phyloP scores from a whole-genome alignment of 2,329 filamentous ascomycete genomes.

The Elsinoe arachidis region DNA sequence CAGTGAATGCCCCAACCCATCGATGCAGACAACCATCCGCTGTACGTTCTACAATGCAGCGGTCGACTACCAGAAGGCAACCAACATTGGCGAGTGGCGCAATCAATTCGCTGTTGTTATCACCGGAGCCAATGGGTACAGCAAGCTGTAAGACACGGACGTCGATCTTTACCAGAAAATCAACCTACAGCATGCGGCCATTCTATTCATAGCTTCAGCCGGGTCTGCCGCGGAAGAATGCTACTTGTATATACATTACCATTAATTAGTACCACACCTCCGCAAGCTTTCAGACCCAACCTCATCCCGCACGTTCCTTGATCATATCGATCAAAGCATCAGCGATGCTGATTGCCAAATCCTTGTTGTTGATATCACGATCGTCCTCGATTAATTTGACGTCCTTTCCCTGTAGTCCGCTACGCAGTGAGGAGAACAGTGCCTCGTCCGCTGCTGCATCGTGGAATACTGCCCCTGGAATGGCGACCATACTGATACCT shows the following conservation, averaged over 20 bases:
- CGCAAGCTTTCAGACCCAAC: too few relatives aligned
- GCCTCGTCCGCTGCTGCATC: slow-evolving; percentile 40
- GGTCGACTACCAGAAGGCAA: slow-evolving; percentile 23
- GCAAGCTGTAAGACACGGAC: slow-evolving; percentile 12
- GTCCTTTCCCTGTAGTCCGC: slow-evolving; percentile 40
- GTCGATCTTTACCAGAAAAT: too few relatives aligned
- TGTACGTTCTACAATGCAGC: slow-evolving; percentile 2
- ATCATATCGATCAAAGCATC: slow-evolving; percentile 23
- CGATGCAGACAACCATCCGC: slow-evolving; percentile 12
- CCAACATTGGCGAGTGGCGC: slow-evolving; percentile 28
- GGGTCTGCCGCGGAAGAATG: too few relatives aligned
- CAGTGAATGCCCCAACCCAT: slow-evolving; percentile 27
- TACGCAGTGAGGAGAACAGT: slow-evolving; percentile 40
- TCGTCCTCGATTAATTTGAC: slow-evolving; percentile 47
- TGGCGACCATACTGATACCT: slow-evolving; percentile 54
- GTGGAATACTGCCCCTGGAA: slow-evolving; percentile 44
- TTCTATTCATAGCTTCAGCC: too few relatives aligned
- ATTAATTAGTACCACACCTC: too few relatives aligned
- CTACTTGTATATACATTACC: neutral
- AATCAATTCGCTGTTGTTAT: slow-evolving; percentile 32
- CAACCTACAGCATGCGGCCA: too few relatives aligned
- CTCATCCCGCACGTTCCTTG: too few relatives aligned
- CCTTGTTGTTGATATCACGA: slow-evolving; percentile 46
- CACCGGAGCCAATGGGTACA: slow-evolving; percentile 34
- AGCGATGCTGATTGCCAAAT: slow-evolving; percentile 43